Conservation (phyloP, 257 asterid genomes). For the Nyctanthes arbortristis region DNA sequence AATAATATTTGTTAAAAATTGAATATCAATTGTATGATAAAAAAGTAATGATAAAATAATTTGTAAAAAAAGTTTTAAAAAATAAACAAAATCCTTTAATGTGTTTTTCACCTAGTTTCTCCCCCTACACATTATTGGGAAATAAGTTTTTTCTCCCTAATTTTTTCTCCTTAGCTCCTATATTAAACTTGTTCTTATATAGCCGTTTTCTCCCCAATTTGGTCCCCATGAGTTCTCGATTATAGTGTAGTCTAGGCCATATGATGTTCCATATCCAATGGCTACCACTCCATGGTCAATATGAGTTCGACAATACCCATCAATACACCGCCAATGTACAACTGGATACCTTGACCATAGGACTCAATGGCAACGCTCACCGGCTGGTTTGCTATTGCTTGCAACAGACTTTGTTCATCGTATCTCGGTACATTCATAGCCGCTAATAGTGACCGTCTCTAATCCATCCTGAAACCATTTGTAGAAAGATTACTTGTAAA, state of each 20-base stretch:
- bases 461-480: constrained; percentile 29
- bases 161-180: too few species aligned
- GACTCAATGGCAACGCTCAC: constrained; percentile 46
- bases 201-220: constrained; percentile 68
- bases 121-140: too few species aligned
- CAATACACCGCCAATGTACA: constrained; percentile 61
- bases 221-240: constrained; percentile 79
- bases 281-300: constrained; percentile 62
- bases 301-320: constrained; percentile 59
- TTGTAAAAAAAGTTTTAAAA: too few species aligned
- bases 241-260: constrained; percentile 43
- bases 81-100: too few species aligned
- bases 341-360: too few species aligned
- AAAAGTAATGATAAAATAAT: too few species aligned
- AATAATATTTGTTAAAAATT: too few species aligned
- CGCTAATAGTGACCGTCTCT: constrained; percentile 34
- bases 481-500: neutral
- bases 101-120: too few species aligned
- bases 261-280: constrained; percentile 52
- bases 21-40: too few species aligned
- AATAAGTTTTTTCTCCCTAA: too few species aligned
- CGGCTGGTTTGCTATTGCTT: constrained; percentile 49
- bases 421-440: constrained; percentile 42
- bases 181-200: too few species aligned
- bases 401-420: constrained; percentile 37